A percentile compares a stretch with the other conserved stretches of the same genome.
These are phyloP conservation scores for Opeltia flavorubescens DNA, from an alignment of 495 filamentous ascomycete genomes.

Conservation along the genomic window DNA sequence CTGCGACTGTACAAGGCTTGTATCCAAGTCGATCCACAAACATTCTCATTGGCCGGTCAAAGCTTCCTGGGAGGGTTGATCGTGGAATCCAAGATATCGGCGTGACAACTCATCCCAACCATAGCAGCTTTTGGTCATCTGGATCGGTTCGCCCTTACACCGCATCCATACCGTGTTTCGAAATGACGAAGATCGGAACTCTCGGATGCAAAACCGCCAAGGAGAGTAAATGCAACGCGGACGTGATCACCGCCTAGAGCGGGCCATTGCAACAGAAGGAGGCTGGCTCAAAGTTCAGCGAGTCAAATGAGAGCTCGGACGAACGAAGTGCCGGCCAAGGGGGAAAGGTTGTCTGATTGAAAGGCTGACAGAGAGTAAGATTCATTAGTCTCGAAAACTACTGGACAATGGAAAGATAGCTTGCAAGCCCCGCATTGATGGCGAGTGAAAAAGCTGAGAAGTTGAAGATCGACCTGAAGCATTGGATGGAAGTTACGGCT, in stretches of 20 bases:
- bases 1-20: no score
- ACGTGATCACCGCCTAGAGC: constrained; percentile 7
- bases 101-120: no score
- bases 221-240: constrained; percentile 3
- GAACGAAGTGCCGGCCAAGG: not conserved
- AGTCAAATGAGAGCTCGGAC: constrained; percentile 5
- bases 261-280: not conserved
- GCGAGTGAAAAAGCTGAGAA: constrained; percentile 1
- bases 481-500: not conserved
- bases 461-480: not conserved
- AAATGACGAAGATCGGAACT: constrained; percentile 1
- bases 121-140: not conserved
- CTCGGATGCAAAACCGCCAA: not conserved
- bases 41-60: no score
- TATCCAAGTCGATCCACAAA: not conserved
- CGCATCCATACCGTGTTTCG: constrained; percentile 3
- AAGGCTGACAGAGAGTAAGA: constrained; percentile 2
- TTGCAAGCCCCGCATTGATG: not conserved
- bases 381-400: constrained; percentile 1
- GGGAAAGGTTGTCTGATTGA: constrained; percentile 1
- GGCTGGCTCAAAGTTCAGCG: not conserved
- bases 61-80: no score
- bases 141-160: constrained; percentile 2
- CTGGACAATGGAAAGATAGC: constrained; percentile 2
- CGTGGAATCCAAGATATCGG: no score